These are phyloP conservation scores for Quercus robur DNA, from an alignment of 306 rosid genomes.

Conservation along the genomic window DNA sequence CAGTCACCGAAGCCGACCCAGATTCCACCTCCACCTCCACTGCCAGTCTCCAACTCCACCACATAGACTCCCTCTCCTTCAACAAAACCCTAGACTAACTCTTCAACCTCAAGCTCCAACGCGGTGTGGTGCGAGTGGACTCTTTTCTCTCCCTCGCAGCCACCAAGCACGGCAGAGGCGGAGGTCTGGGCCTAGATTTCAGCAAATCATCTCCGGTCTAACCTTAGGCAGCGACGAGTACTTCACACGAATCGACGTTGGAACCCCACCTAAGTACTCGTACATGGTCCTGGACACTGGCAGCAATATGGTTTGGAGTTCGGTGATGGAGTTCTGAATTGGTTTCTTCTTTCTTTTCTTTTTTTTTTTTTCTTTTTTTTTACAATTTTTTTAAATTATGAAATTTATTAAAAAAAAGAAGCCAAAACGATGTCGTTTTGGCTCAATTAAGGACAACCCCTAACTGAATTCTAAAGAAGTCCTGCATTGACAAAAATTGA, in stretches of 20 bases:
- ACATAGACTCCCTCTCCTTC: conserved; percentile 54
- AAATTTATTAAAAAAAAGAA: too few relatives aligned
- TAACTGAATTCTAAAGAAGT: too few relatives aligned
- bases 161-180: conserved; percentile 1
- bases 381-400: too few relatives aligned
- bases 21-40: conserved; percentile 1
- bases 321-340: too few relatives aligned
- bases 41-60: conserved; percentile 50
- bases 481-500: too few relatives aligned
- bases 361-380: too few relatives aligned
- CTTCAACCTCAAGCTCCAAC: conserved; percentile 57
- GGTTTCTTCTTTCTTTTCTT: too few relatives aligned
- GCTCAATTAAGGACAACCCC: too few relatives aligned
- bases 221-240: conserved; percentile 89
- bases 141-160: conserved; percentile 22
- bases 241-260: conserved; percentile 88
- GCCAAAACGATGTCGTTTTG: too few relatives aligned
- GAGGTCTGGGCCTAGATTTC: conserved; percentile 33
- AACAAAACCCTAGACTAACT: conserved; percentile 58
- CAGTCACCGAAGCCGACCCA: conserved; percentile 9
- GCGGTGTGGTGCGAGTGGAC: conserved; percentile 57
- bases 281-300: conserved; percentile 93
- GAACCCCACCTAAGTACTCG: conserved; percentile 66
- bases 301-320: conserved; percentile 76
- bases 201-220: conserved; percentile 68